Base-by-base conservation (phyloP, 2,329 filamentous ascomycete species). In the Elsinoe ampelina region DNA sequence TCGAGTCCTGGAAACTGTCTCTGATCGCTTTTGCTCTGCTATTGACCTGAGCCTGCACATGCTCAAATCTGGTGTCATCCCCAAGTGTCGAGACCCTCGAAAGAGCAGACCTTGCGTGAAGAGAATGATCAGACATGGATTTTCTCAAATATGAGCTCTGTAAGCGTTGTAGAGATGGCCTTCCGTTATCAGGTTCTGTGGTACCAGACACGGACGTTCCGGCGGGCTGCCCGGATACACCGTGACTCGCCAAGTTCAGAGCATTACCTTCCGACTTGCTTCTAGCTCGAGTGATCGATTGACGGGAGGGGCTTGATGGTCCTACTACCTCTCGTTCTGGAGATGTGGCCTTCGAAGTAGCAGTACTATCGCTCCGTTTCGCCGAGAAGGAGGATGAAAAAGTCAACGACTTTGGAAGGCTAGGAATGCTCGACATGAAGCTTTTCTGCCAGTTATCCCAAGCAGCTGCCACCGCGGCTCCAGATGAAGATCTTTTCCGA, bases 21-120 rank as follows among this genome's bases (percentile, higher is more conserved):
- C 84, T 87, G 68, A 97, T 87, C 3, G 92, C 92, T 72, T 95
- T 95, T 66, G 93, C 78, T 41, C 92, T 81, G 63, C 87, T 89
- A 65, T 96, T 97, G 62, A 92, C 86, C 74, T 93, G 88, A 60
- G 89, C 86, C 42, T 84, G 82, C 11, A 95, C 83, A 69, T 93
- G 78, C 51, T 86, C 81, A 69, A 93, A 97, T 43, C 85, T 80
- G 38, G 82, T 82, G 64, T 92, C 88, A 66, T 96, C 89, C 1
- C 91, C 91, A 0, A 95, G 77, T 0, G 89, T 95, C 0, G 90
- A 93, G 0, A 86, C 84, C 22, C 84, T 79, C 0, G 91, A 95
- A 2, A 90, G 74, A 3, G 82, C 84, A 62, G 88, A 83, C 63
- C 86, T 86, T 13, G 93, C 77, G 15, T 77, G 73, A 59, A 95